Evolutionary conservation across 139 green algal genomes (phyloP), one percentile per base, ranked within the genome.

Genomic region (Micractinium conductrix): DNA sequence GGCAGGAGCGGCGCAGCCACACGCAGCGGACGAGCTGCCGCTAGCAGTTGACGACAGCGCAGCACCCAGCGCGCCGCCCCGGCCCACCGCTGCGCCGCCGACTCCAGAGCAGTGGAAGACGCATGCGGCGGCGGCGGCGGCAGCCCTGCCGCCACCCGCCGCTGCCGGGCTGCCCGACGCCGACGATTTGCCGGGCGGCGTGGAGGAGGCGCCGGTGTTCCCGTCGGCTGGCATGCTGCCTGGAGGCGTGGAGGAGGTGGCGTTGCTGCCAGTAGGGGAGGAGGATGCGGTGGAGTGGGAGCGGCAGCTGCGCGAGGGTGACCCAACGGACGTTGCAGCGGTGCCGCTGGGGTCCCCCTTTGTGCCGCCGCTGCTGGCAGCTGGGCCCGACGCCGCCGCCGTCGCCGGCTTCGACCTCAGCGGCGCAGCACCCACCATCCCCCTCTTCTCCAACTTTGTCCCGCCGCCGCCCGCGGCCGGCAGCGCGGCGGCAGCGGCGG

Each of bases 331-430:
- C 12, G 74, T 82, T 12, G 21, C 42, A 0, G 28, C 76, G 1
- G 76, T 33, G 28, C 35, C 76, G 0, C 58, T 82, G 55, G 76
- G 76, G 1, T 82, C 76, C 0, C 76, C 76, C 14, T 82, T 82
- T 73, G 76, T 72, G 76, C 76, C 76, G 38, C 55, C 76, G 4
- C 16, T 22, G 9, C 58, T 67, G 21, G 22, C 6, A 30, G 37
- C 68, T 6, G 35, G 38, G 38, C 38, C 37, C 37, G n/a, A n/a
- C n/a, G n/a, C n/a, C n/a, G n/a, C n/a, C n/a, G n/a, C n/a, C n/a
- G n/a, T n/a, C n/a, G n/a, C n/a, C n/a, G n/a, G n/a, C n/a, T n/a
- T n/a, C n/a, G n/a, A n/a, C n/a, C n/a, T n/a, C n/a, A n/a, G n/a
- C n/a, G n/a, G n/a, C n/a, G n/a, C 63, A 14, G 33, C 24, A 6